Evolutionary conservation across 345 rosid species (phyloP), one percentile per base, ranked within the genome.

Genomic region (Dovyalis caffra): DNA sequence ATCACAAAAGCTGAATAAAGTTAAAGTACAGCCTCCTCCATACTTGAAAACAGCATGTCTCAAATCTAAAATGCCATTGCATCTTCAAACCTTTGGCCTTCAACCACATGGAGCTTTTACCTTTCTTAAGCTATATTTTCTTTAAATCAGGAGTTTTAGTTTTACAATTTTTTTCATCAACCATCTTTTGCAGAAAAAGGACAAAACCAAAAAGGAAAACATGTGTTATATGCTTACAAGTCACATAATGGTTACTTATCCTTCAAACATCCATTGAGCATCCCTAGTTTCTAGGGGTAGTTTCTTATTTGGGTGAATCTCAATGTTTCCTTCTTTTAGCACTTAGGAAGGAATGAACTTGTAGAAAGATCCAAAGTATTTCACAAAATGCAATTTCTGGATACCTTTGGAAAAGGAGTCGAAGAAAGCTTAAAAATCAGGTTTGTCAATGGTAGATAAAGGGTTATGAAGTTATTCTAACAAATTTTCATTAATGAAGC

Each of bases 1-100:
- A 15, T 28, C 63, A 37, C 28, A 64, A 73, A 45, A 73, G 14
- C 49, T 15, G 73, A 37, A 76, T n/a, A 62, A 68, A 66, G 28
- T 45, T 43, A 53, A 43, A 72, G 37, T 12, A 31, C 21, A 64
- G 43, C 37, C 18, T 21, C 63, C 68, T 72, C 60, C 31, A 66
- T 11, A 28, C 51, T 57, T 10, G 5, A 33, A 25, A 66, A 33
- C 23, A 1, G 7, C 37, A 12, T 21, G 26, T 60, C 9, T 74
- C 16, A 60, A 9, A 60, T 43, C 40, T 28, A 68, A 47, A 32
- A 57, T 56, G 35, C 12, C 11, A 60, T 14, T 53, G 25, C 64
- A 68, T n/a, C 66, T 40, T n/a, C 62, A 14, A 33, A 51, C 3
- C 57, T 47, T n/a, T 12, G 16, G 47, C 33, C 15, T 61, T 72